Base-by-base conservation (phyloP, 1,284 basidiomycete genomes). In the Heterobasidion irregulare region DNA sequence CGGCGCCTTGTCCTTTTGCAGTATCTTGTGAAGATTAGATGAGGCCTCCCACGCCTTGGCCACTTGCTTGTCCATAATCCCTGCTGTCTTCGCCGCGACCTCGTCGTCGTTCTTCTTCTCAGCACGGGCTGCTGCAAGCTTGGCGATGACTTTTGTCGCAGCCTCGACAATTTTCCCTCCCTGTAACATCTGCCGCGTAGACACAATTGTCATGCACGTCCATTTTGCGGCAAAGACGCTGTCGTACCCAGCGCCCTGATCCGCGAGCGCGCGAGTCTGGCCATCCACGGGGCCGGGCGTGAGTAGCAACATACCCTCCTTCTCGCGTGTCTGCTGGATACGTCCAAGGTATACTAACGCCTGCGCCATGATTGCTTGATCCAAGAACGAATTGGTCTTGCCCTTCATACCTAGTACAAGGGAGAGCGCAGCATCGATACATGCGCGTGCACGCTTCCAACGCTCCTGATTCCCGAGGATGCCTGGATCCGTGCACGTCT, bases 201-300 rank as follows among this genome's bases (percentile, higher is more conserved):
- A 35, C 38, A 59, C 52, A 15, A 59, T 45, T 8, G 57, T 44
- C 56, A 59, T 58, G 47, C 58, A 59, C 36, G 50, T 54, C 56
- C 58, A 54, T 18, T 49, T 47, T 8, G 38, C 51, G 9, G 47
- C 43, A 18, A 56, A 58, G 1, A 45, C 32, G 12, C 49, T 35
- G 19, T 59, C 56, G 18, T 50, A 51, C n/a, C 52, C 50, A 6
- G 16, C 16, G 10, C 38, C 38, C 38, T 41, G 38, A 12, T 41
- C 38, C 38, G n/a, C n/a, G 10, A 41, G n/a, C 12, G 38, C 38
- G 6, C 38, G 38, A 41, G 10, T 41, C 38, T 10, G 12, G 12
- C 38, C 38, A n/a, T 41, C 38, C 10, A n/a, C 4, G 12, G 10
- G 38, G 12, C 38, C 38, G 6, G 38, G n/a, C 12, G n/a, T n/a